Base-by-base conservation (phyloP, 2,329 filamentous ascomycete species). In the Pseudogymnoascus sp. region DNA sequence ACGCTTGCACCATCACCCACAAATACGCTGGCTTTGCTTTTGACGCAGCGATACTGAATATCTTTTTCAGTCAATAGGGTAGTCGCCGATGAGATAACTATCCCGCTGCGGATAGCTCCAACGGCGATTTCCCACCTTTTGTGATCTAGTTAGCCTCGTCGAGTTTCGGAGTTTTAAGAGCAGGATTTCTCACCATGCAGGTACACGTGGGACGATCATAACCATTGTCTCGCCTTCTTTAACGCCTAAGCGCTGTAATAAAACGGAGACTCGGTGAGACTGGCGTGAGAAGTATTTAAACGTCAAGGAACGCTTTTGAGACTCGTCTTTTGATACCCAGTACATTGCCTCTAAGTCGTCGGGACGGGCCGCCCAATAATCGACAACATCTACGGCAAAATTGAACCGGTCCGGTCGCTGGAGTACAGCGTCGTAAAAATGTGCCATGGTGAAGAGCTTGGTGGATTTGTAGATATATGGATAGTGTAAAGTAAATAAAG, bases 101-200 rank as follows among this genome's bases (percentile, higher is more conserved):
- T 69, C 4, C 75, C 76, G 13, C 68, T 69, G 14, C 76, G 70
- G 13, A 78, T 66, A 36, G 71, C 71, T 19, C 75, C 75, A 1
- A 74, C 74, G 13, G 75, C 75, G 21, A 77, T 73, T 65, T 77
- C 76, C 76, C 75, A 78, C 74, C 71, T 73, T 73, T 21, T n/a
- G 13, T 39, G 16, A 61, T 34, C 36, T 62, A 69, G 48, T 23
- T 11, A 39, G 48, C 21, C 60, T 21, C 16, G 8, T 28, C 36
- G n/a, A 43, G 16, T 19, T 21, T 19, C 16, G 11, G 23, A 4
- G 23, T 7, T 28, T 60, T 19, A 25, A 34, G 36, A 10, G 14
- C n/a, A n/a, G 21, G 34, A 23, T 14, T 57, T 39, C 62, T 13
- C 60, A 67, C 66, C 76, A 77, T 60, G 73, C 73, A 25, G 74